Evolutionary conservation across 139 green algal genomes (phyloP).

Genomic region (Chloropicon primus): DNA sequence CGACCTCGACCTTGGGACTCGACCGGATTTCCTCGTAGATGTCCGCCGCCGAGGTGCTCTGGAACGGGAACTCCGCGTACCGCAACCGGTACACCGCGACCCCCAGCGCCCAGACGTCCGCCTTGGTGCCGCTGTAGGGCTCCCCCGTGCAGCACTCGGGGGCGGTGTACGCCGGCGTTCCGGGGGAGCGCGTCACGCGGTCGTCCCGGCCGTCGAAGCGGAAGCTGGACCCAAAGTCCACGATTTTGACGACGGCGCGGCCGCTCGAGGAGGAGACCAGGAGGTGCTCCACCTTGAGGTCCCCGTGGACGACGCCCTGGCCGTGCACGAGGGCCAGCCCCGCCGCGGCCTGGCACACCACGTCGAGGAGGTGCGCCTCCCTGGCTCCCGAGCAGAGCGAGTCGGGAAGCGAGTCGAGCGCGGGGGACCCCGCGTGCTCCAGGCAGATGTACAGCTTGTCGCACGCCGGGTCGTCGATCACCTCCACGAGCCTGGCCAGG

Average conservation of each 20-base stretch:
- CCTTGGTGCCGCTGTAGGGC: background rate
- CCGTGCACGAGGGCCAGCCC: background rate
- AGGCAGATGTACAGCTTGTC: background rate
- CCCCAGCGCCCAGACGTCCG: constrained; percentile 3
- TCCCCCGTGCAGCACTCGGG: background rate
- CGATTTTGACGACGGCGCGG: constrained; percentile 2
- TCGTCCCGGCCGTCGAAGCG: no score
- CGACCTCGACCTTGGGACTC: background rate
- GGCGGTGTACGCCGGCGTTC: constrained; percentile 1
- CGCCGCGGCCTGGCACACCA: background rate
- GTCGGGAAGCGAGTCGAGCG: no score
- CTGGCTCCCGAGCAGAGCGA: no score
- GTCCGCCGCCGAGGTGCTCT: background rate
- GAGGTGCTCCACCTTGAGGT: constrained; percentile 2
- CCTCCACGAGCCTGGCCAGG: background rate
- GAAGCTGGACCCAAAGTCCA: background rate
- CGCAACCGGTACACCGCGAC: background rate
- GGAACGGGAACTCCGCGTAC: background rate
- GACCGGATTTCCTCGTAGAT: background rate
- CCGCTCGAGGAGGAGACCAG: no score
- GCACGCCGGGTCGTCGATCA: background rate
- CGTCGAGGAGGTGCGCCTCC: background rate
- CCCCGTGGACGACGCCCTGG: constrained; percentile 1
- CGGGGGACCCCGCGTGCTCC: background rate
- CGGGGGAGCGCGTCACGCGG: background rate